Conservation (phyloP, 2,329 filamentous ascomycete genomes). For the Trichoderma hamatum region DNA sequence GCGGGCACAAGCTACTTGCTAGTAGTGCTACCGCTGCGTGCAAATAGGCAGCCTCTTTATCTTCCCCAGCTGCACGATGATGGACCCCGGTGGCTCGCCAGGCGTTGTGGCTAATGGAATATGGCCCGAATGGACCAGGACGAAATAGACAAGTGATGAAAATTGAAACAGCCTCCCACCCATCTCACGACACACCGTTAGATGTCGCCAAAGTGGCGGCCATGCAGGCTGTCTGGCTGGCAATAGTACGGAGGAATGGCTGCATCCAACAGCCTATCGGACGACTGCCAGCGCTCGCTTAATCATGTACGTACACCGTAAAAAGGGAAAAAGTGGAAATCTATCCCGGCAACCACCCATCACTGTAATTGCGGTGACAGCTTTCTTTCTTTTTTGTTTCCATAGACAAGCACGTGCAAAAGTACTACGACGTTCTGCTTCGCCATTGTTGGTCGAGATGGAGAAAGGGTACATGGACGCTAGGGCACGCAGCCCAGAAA, state of each 20-base stretch:
- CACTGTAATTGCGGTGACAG: constrained; percentile 23
- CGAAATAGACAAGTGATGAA: neutral
- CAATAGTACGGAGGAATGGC: constrained; percentile 18
- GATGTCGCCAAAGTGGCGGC: constrained; percentile 10
- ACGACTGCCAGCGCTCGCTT: constrained; percentile 21
- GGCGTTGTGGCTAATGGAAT: neutral
- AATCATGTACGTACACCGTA: constrained; percentile 15
- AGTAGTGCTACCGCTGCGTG: neutral
- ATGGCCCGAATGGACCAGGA: constrained; percentile 6
- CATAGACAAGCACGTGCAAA: constrained; percentile 1
- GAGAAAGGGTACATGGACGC: neutral
- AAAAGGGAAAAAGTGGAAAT: constrained; percentile 14
- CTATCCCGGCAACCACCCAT: neutral
- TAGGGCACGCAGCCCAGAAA: neutral
- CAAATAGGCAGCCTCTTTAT: neutral
- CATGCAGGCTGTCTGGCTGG: constrained; percentile 12
- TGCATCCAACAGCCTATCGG: constrained; percentile 19
- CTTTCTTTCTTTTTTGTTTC: neutral
- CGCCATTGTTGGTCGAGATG: neutral
- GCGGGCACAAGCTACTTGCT: neutral
- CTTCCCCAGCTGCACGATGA: neutral
- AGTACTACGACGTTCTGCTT: neutral
- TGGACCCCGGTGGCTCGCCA: constrained; percentile 4
- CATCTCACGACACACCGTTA: constrained; percentile 18
- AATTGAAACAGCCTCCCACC: constrained; percentile 2